phyloP scores from a whole-genome alignment of 2,329 filamentous ascomycete genomes.

The Coccinonectria pachysandricola region DNA sequence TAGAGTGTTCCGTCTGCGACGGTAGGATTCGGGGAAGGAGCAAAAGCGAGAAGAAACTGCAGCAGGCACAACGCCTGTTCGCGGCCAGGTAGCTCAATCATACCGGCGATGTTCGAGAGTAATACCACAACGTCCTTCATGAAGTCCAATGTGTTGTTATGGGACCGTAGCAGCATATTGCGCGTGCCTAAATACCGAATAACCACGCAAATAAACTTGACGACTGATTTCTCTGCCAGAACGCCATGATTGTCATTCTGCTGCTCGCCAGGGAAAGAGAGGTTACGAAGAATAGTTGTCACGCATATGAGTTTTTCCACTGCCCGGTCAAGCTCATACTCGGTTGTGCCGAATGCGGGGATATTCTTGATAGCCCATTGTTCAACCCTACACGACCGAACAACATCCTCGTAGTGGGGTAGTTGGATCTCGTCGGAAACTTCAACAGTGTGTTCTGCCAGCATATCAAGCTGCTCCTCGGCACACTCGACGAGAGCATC shows the following conservation, averaged over 20 bases:
- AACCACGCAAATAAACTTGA: slow-evolving; percentile 74
- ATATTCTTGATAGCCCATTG: slow-evolving; percentile 61
- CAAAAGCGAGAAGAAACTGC: slow-evolving; percentile 84
- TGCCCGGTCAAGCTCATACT: slow-evolving; percentile 75
- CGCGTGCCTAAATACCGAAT: slow-evolving; percentile 84
- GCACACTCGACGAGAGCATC: slow-evolving; percentile 85
- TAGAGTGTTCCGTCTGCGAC: slow-evolving; percentile 48
- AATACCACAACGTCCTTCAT: slow-evolving; percentile 92
- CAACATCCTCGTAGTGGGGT: slow-evolving; percentile 76
- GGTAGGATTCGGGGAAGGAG: slow-evolving; percentile 63
- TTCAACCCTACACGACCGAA: slow-evolving; percentile 68
- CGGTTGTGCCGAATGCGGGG: slow-evolving; percentile 61
- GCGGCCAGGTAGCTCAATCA: slow-evolving; percentile 69
- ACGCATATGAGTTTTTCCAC: slow-evolving; percentile 84
- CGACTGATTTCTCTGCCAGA: slow-evolving; percentile 65
- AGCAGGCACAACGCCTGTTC: slow-evolving; percentile 82
- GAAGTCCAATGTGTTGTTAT: slow-evolving; percentile 83
- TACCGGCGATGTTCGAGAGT: slow-evolving; percentile 77
- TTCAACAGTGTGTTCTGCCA: slow-evolving; percentile 77
- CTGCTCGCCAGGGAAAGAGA: slow-evolving; percentile 63
- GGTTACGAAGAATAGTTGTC: slow-evolving; percentile 83
- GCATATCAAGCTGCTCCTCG: slow-evolving; percentile 72
- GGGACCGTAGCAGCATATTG: slow-evolving; percentile 71
- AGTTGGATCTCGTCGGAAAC: slow-evolving; percentile 80
- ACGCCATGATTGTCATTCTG: slow-evolving; percentile 55